phyloP scores from a whole-genome alignment of 129 eudicot genomes.

The Saposhnikovia divaricata region DNA sequence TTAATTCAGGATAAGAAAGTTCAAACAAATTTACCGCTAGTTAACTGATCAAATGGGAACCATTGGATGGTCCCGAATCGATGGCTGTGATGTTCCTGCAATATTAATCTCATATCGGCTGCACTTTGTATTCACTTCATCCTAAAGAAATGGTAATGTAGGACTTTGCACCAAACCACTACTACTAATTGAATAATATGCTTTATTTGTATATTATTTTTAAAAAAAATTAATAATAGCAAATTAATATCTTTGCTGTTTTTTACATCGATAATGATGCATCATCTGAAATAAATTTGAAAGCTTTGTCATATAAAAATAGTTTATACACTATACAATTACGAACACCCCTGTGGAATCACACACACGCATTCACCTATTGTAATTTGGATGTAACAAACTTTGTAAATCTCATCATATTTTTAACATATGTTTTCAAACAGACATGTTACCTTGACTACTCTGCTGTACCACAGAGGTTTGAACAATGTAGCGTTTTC shows the following conservation, averaged over 20 bases:
- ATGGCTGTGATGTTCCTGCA: constrained; percentile 23
- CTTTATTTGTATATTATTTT: not conserved
- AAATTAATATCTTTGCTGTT: not conserved
- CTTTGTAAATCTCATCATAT: not conserved
- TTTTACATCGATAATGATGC: not conserved
- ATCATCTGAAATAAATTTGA: not conserved
- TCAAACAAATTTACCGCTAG: constrained; percentile 19
- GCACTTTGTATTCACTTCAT: constrained; percentile 33
- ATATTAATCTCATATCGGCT: constrained; percentile 1
- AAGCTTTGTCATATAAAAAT: not conserved
- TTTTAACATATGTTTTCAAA: not conserved
- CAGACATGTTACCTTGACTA: not conserved
- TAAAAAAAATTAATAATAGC: not conserved
- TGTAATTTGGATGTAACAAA: too few relatives aligned
- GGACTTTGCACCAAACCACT: constrained; percentile 49
- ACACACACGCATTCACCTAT: too few relatives aligned
- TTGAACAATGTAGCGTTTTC: not conserved
- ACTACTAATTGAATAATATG: constrained; percentile 15
- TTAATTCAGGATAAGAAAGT: constrained; percentile 21
- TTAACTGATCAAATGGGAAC: constrained; percentile 4
- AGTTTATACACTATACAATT: not conserved
- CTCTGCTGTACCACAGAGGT: not conserved
- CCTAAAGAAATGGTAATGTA: constrained; percentile 35
- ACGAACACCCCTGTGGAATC: too few relatives aligned
- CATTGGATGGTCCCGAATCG: constrained; percentile 25